Percentiles rank a stretch among this genome's conserved stretches.
Evolutionary conservation across 2,329 filamentous ascomycete genomes (phyloP).

Genomic region (Clonostachys byssicola): DNA sequence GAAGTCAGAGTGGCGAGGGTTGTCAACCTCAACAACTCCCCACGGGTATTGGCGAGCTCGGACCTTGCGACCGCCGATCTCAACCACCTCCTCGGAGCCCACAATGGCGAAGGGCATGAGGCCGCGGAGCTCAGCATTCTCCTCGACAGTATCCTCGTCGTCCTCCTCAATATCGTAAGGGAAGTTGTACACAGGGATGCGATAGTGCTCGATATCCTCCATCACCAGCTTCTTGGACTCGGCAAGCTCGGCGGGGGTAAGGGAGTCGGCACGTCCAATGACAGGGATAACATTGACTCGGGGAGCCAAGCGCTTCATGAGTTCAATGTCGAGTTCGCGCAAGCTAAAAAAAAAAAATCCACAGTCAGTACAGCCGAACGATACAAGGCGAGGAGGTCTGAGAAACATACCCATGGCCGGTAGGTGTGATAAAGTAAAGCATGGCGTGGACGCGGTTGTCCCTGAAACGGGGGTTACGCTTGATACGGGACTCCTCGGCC

Average conservation of each 20-base stretch:
- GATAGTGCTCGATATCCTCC: conserved; percentile 99
- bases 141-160: conserved; percentile 97
- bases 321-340: conserved; percentile 96
- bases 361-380: neutral
- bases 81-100: conserved; percentile 90
- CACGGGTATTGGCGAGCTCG: conserved; percentile 97
- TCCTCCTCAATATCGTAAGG: conserved; percentile 99
- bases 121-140: conserved; percentile 94
- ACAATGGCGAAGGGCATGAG: conserved; percentile 99
- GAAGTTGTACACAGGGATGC: conserved; percentile 99
- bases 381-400: neutral
- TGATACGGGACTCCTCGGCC: conserved; percentile 98
- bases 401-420: conserved; percentile 75
- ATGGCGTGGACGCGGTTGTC: conserved; percentile 98
- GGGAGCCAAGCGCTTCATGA: conserved; percentile 98
- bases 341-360: conserved; percentile 51
- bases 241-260: conserved; percentile 92
- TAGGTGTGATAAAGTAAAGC: conserved; percentile 99
- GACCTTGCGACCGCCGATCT: conserved; percentile 88
- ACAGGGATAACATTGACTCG: conserved; percentile 99
- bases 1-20: conserved; percentile 98
- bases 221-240: conserved; percentile 99
- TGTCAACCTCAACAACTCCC: conserved; percentile 98
- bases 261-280: conserved; percentile 95
- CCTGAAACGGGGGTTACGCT: conserved; percentile 99